Base-by-base conservation (phyloP, 2,329 filamentous ascomycete genomes). In the Trichophyton schoenleinii region DNA sequence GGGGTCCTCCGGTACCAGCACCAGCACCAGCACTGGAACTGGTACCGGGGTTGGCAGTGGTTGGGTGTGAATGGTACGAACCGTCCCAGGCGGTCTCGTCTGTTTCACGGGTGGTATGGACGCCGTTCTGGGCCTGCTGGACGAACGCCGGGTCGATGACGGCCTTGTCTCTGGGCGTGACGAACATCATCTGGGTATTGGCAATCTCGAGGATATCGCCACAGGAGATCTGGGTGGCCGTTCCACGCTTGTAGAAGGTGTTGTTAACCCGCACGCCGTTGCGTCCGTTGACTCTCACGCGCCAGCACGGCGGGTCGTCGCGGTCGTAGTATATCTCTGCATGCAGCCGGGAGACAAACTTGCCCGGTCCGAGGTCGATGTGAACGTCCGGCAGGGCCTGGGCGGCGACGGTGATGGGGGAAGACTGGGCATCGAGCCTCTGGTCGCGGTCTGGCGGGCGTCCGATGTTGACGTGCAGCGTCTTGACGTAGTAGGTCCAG, bases 121-220 rank as follows among this genome's bases (percentile, higher is more conserved):
- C 74, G 49, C 77, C 65, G 22, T 73, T 72, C 67, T 77, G 75
- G n/a, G 87, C 86, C 53, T 88, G 84, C 67, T 88, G 82, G 15
- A 88, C 81, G 70, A 87, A 91, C 68, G 77, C 82, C 22, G 81
- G 81, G 69, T 88, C 83, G 63, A 95, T 85, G 55, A 82, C 79
- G 28, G 91, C 80, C 25, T 83, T 82, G 61, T 88, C 86, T 25
- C 84, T 84, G 0, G 94, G 92, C n/a, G 95, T 83, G 57, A 96
- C 89, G 74, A 99, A 99, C 80, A 97, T 92, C 94, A 99, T 99
- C 77, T 99, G 92, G 0, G 94, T 88, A 60, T 89, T 89, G 68
- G 87, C 88, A 70, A 97, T 89, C 70, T 96, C 91, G 62, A 99
- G 86, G 49, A 97, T 89, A 71, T 92, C 87, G 62, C 94, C 94